These are phyloP conservation scores for Elaeis guineensis DNA, from an alignment of 176 grass and related monocot genomes.

Conservation along the genomic window DNA sequence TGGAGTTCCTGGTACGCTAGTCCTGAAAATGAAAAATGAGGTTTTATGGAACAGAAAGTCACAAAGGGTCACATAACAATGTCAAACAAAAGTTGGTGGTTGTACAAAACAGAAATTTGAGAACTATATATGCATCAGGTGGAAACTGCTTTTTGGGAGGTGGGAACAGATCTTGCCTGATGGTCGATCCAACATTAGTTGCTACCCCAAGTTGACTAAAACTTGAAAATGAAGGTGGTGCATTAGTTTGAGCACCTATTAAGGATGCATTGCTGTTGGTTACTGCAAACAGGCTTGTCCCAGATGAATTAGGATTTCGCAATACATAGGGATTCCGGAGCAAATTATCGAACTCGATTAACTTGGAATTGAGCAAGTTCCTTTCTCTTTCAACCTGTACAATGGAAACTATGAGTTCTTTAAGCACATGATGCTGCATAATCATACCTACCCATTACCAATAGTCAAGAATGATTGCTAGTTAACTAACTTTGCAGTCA, in stretches of 20 bases:
- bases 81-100: no score
- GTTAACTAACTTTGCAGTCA: no score
- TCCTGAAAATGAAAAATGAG: constrained; percentile 37
- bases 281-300: constrained; percentile 21
- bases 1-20: constrained; percentile 22
- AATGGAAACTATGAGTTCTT: constrained; percentile 10
- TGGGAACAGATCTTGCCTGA: constrained; percentile 23
- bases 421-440: no score
- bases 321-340: constrained; percentile 32
- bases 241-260: constrained; percentile 43
- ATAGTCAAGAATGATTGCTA: no score
- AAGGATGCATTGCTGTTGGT: constrained; percentile 34
- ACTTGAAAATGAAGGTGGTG: constrained; percentile 54
- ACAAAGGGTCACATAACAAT: no score
- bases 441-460: no score
- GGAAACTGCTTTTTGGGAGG: not conserved
- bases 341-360: constrained; percentile 78
- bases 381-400: constrained; percentile 78
- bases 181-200: constrained; percentile 32
- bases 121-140: not conserved
- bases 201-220: constrained; percentile 72
- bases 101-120: no score
- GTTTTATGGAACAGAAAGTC: not conserved
- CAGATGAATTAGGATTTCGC: constrained; percentile 37
- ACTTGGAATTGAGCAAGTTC: constrained; percentile 66